These are phyloP conservation scores for Aspergillus steynii DNA, from an alignment of 495 filamentous ascomycete species.

Conservation along the genomic window DNA sequence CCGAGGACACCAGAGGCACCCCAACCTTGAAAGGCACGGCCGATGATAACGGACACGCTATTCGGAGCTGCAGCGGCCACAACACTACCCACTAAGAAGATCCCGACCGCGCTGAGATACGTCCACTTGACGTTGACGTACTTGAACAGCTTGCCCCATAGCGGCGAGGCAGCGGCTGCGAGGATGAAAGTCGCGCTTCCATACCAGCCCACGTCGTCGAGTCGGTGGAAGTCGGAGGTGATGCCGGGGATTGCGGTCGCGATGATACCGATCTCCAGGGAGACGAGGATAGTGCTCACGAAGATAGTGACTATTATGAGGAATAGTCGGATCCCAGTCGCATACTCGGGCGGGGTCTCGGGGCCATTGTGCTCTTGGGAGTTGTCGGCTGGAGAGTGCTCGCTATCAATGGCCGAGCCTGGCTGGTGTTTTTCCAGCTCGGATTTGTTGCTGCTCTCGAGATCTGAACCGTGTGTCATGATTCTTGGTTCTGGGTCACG, in stretches of 20 bases:
- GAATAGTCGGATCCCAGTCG: conserved; percentile 8
- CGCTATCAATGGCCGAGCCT: conserved; percentile 1
- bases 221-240: neutral
- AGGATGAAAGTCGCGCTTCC: conserved; percentile 1
- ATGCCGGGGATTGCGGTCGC: neutral
- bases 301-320: conserved; percentile 1
- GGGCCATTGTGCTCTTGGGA: neutral
- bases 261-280: conserved; percentile 1
- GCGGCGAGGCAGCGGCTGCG: neutral
- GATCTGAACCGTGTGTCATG: neutral
- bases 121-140: conserved; percentile 1
- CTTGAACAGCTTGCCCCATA: conserved; percentile 4
- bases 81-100: neutral
- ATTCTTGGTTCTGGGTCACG: neutral
- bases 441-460: conserved; percentile 1
- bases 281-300: conserved; percentile 4
- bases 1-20: neutral
- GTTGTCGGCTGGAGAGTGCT: neutral
- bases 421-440: neutral
- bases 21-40: neutral
- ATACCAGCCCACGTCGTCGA: conserved; percentile 2
- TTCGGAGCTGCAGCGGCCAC: conserved; percentile 3
- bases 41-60: conserved; percentile 6
- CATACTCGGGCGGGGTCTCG: conserved; percentile 11
- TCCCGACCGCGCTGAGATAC: conserved; percentile 1